Conservation (phyloP, 352 stramenopile genomes). For the Blastocystis sp. region DNA sequence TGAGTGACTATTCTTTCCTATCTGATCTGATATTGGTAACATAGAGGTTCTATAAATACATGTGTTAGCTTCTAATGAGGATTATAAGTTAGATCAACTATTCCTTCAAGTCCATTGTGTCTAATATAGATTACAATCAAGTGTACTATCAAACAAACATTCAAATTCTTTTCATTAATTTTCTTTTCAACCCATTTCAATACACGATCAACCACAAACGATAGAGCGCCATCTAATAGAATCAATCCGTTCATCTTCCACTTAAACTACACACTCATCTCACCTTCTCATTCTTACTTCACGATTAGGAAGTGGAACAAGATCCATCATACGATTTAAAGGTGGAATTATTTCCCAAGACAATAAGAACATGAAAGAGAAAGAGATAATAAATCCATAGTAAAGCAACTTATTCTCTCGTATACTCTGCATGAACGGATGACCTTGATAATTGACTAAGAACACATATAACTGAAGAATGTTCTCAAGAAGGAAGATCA, state of each 20-base stretch:
- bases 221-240: neutral
- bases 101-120: too few species aligned
- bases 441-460: slow-evolving; percentile 92
- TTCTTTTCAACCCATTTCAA: slow-evolving; percentile 16
- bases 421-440: slow-evolving; percentile 95
- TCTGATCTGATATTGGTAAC: too few species aligned
- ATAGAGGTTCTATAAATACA: too few species aligned
- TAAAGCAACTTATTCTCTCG: slow-evolving; percentile 89
- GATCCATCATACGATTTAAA: slow-evolving; percentile 83
- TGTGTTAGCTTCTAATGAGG: too few species aligned
- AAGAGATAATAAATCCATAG: slow-evolving; percentile 73
- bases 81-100: too few species aligned
- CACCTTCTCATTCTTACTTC: neutral
- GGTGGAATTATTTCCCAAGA: slow-evolving; percentile 71
- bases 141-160: neutral
- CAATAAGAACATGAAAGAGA: slow-evolving; percentile 56
- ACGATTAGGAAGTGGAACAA: slow-evolving; percentile 75
- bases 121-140: neutral
- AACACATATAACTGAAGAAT: slow-evolving; percentile 91
- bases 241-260: neutral
- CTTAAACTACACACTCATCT: slow-evolving; percentile 40
- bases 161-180: neutral
- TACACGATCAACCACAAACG: neutral
- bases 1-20: too few species aligned
- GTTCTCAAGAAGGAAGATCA: slow-evolving; percentile 91